Conservation (phyloP, 371 early-diverging fungal genomes). For the Lichtheimia ramosa region DNA sequence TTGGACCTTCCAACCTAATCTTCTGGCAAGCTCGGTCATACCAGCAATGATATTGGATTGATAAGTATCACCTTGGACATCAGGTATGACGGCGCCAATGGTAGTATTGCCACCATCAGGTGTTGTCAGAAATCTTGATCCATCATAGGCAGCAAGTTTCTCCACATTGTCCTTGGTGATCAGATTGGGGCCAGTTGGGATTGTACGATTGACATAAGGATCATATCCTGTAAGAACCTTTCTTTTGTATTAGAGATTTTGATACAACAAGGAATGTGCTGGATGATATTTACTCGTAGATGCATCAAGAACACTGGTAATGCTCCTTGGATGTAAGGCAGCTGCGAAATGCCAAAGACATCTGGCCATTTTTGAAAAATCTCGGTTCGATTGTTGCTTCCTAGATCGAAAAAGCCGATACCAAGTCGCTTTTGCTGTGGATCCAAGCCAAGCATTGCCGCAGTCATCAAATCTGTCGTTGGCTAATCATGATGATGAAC, state of each 20-base stretch:
- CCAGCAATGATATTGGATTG: conserved; percentile 29
- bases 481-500: too few relatives aligned
- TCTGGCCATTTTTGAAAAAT: conserved; percentile 29
- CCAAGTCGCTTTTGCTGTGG: conserved; percentile 16
- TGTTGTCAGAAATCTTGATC: too few relatives aligned
- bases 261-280: too few relatives aligned
- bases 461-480: too few relatives aligned
- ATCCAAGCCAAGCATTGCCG: too few relatives aligned
- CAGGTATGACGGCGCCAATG: conserved; percentile 18
- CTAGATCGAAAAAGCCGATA: conserved; percentile 22
- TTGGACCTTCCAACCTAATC: conserved; percentile 28
- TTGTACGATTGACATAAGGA: conserved; percentile 28
- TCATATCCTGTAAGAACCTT: conserved; percentile 38
- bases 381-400: conserved; percentile 20
- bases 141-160: conserved; percentile 17
- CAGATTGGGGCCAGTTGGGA: conserved; percentile 30
- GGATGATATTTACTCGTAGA: conserved; percentile 24
- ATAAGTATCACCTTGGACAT: conserved; percentile 26
- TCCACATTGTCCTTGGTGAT: conserved; percentile 26
- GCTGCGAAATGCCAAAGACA: conserved; percentile 37
- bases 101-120: not conserved
- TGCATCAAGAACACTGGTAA: conserved; percentile 40
- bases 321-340: conserved; percentile 50
- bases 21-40: conserved; percentile 20
- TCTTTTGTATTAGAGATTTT: not conserved